A percentile compares a stretch with the other conserved stretches of the same genome.
These are phyloP conservation scores for Boletus pseudopeckii DNA, from an alignment of 768 basidiomycete genomes.

Conservation along the genomic window DNA sequence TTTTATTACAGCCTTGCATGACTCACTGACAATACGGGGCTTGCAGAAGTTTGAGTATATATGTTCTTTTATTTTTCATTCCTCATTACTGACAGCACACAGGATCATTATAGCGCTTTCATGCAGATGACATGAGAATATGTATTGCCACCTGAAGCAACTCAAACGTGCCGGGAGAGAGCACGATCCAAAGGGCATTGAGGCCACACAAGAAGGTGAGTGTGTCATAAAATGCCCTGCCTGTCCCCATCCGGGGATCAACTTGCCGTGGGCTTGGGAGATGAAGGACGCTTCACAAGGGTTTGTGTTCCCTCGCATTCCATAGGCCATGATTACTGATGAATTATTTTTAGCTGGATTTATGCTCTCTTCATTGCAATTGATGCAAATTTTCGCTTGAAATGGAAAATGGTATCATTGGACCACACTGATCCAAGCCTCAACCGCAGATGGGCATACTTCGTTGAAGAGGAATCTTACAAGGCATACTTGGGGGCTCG, in stretches of 20 bases:
- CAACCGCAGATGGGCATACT: constrained; percentile 21
- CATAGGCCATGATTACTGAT: too few species aligned
- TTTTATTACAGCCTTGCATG: neutral
- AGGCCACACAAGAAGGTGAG: neutral
- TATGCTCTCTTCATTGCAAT: constrained; percentile 25
- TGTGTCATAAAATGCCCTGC: constrained; percentile 1
- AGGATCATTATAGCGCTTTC: neutral
- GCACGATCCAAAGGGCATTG: neutral
- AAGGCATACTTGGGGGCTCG: constrained; percentile 6
- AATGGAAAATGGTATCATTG: constrained; percentile 12
- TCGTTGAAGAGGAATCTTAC: constrained; percentile 24
- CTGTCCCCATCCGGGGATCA: constrained; percentile 4
- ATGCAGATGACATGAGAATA: neutral
- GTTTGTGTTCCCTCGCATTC: too few species aligned
- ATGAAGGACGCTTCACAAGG: too few species aligned
- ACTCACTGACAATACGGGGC: too few species aligned
- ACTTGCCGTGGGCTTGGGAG: neutral
- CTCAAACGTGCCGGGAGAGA: neutral
- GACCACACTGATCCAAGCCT: constrained; percentile 19
- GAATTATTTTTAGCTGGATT: neutral
- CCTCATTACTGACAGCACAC: too few species aligned
- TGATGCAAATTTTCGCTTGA: constrained; percentile 31
- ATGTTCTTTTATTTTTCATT: too few species aligned
- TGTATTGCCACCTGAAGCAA: neutral
- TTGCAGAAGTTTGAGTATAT: too few species aligned